Evolutionary conservation across 106 monocot species (phyloP).

Genomic region (Narthecium ossifragum): DNA sequence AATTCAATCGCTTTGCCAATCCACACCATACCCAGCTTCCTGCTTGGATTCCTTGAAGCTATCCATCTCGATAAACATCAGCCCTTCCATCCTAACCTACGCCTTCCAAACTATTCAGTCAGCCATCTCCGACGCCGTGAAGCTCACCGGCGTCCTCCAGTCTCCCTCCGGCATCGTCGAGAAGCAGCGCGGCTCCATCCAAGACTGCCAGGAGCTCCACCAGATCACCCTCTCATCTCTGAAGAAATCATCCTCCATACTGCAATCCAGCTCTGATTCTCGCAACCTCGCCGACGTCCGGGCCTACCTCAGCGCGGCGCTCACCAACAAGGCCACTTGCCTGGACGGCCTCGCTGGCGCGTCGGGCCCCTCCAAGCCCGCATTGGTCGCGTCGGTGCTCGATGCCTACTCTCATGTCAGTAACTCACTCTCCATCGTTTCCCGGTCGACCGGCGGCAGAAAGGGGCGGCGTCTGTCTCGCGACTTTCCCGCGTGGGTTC

Average conservation of each 20-base stretch:
- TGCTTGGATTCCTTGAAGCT: conserved; percentile 56
- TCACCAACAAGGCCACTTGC: conserved; percentile 78
- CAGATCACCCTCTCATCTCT: conserved; percentile 45
- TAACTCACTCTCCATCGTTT: conserved; percentile 53
- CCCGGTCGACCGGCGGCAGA: neutral
- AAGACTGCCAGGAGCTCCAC: conserved; percentile 81
- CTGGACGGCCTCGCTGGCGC: conserved; percentile 56
- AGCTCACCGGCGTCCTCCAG: conserved; percentile 26
- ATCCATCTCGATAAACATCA: conserved; percentile 39
- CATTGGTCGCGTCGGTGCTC: conserved; percentile 12
- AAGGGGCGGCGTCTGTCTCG: conserved; percentile 13
- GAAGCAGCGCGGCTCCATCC: conserved; percentile 36
- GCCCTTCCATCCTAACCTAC: conserved; percentile 31
- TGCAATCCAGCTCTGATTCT: conserved; percentile 16
- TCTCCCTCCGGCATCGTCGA: conserved; percentile 24
- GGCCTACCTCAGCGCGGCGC: conserved; percentile 59
- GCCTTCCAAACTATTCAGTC: conserved; percentile 31
- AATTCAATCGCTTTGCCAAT: conserved; percentile 29
- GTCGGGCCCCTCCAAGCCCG: conserved; percentile 19
- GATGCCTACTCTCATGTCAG: conserved; percentile 38
- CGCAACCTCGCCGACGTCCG: conserved; percentile 27
- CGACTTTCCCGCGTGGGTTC: conserved; percentile 32
- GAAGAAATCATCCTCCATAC: conserved; percentile 23
- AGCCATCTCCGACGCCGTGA: conserved; percentile 35
- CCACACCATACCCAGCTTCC: conserved; percentile 55